phyloP scores from a whole-genome alignment of 1,139 yeast species.

The Yamadazyma buinensis region DNA sequence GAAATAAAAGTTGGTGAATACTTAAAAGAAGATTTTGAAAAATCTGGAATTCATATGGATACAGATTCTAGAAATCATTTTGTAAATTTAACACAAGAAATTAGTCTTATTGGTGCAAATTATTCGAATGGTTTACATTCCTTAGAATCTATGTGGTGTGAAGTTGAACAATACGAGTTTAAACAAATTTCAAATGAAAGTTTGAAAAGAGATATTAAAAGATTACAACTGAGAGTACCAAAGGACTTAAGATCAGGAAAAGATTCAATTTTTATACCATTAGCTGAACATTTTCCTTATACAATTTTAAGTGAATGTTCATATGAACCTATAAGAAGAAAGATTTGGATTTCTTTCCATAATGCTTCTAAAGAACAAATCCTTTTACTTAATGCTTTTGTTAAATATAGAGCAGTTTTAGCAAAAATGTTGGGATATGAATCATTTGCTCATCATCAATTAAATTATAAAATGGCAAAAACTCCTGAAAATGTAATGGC shows the following conservation, averaged over 20 bases:
- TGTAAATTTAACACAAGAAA: slow-evolving; percentile 75
- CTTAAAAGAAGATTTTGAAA: slow-evolving; percentile 78
- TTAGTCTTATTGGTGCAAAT: slow-evolving; percentile 78
- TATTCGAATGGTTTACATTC: slow-evolving; percentile 59
- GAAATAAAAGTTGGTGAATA: slow-evolving; percentile 81
- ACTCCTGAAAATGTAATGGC: slow-evolving; percentile 70
- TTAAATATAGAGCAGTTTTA: slow-evolving; percentile 64
- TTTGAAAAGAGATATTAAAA: slow-evolving; percentile 25
- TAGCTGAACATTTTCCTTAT: slow-evolving; percentile 66
- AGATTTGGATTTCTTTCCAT: slow-evolving; percentile 75
- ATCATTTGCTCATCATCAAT: slow-evolving; percentile 76
- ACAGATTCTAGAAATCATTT: slow-evolving; percentile 64
- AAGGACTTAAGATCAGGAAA: slow-evolving; percentile 8
- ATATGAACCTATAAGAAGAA: slow-evolving; percentile 55
- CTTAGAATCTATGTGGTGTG: slow-evolving; percentile 37
- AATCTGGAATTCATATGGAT: slow-evolving; percentile 86
- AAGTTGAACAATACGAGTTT: slow-evolving; percentile 29
- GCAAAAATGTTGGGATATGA: slow-evolving; percentile 71
- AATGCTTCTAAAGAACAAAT: slow-evolving; percentile 58
- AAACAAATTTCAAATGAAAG: slow-evolving; percentile 21
- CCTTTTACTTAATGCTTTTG: slow-evolving; percentile 50
- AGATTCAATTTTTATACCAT: slow-evolving; percentile 44
- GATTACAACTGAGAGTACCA: slow-evolving; percentile 22
- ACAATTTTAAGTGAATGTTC: slow-evolving; percentile 59
- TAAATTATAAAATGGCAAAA: slow-evolving; percentile 89